Base-by-base conservation (phyloP, 805 yeast species). In the Candida boleticola region DNA sequence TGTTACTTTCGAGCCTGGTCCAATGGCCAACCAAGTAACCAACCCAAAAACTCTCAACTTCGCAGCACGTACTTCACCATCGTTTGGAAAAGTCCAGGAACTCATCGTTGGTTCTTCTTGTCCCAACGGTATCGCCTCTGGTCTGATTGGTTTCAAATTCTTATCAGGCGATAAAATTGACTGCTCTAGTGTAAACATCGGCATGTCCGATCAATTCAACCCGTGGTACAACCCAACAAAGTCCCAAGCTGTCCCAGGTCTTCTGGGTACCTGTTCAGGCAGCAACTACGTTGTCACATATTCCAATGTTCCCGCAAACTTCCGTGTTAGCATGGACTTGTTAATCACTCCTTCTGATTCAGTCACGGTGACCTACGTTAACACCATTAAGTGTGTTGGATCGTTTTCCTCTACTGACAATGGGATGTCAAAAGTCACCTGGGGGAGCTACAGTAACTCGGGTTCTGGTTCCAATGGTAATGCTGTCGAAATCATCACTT, bases 291-390 rank as follows among this genome's bases (percentile, higher is more conserved):
- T 33, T 5, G 46, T 51, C 16, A 39, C 25, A 9, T 61, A 52
- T 42, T 17, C 26, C 3, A 54, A 52, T 39, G 35, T 61, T 22
- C 64, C 66, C 4, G 59, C 62, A 2, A 66, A 65, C 1, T 57
- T 47, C 43, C 45, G 62, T 16, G 57, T 60, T 5, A 58, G 47
- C 39, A 46, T 58, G 26, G 54, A 51, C 35, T 32, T 27, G 11
- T n/a, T 36, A 3, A 26, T 40, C 10, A 21, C 25, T 23, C 38
- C 38, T n/a, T 11, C 17, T 20, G 20, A n/a, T 6, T 5, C 21
- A n/a, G 33, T 27, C 16, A 3, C 10, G 13, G 29, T 31, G 1
- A 16, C 18, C 10, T 48, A 46, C 37, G 47, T 41, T 3, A 49
- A 56, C 41, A 39, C 30, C 11, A 49, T 37, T 23, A 35, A 33